Percentiles rank a stretch among this genome's conserved stretches.
Evolutionary conservation across 2,329 filamentous ascomycete genomes (phyloP).

Genomic region (Myriangium duriaei): DNA sequence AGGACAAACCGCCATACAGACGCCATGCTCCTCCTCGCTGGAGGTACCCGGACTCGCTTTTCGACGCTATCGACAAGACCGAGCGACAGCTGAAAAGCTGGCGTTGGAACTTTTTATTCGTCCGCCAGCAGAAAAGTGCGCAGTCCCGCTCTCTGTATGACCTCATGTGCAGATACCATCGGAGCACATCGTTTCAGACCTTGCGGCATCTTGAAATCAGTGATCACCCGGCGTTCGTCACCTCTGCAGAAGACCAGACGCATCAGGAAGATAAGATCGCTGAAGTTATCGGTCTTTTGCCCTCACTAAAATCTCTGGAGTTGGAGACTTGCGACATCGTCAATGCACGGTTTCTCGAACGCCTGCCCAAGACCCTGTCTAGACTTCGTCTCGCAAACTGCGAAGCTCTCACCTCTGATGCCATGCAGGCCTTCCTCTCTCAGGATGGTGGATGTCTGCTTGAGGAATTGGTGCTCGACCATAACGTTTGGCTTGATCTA

Average conservation of each 20-base stretch:
- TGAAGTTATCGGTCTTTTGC: conserved; percentile 33
- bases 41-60: conserved; percentile 55
- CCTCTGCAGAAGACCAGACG: conserved; percentile 9
- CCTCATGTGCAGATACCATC: conserved; percentile 7
- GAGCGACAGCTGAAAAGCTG: conserved; percentile 36
- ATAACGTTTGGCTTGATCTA: conserved; percentile 68
- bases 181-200: conserved; percentile 11
- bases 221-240: conserved; percentile 9
- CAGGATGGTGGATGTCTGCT: conserved; percentile 55
- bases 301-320: conserved; percentile 51
- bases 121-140: conserved; percentile 4
- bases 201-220: conserved; percentile 11
- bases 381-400: conserved; percentile 69
- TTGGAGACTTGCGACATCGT: conserved; percentile 66
- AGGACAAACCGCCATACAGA: conserved; percentile 56
- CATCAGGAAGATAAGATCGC: conserved; percentile 10
- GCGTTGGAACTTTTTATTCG: conserved; percentile 36
- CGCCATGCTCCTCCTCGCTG: conserved; percentile 45
- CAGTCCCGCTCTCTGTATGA: conserved; percentile 3
- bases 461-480: conserved; percentile 54
- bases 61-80: conserved; percentile 46
- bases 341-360: conserved; percentile 53
- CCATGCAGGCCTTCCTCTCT: conserved; percentile 52
- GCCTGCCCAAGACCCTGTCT: conserved; percentile 53
- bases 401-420: conserved; percentile 56